Conservation (phyloP, 2,329 filamentous ascomycete genomes). For the Pseudocercospora fuligena region DNA sequence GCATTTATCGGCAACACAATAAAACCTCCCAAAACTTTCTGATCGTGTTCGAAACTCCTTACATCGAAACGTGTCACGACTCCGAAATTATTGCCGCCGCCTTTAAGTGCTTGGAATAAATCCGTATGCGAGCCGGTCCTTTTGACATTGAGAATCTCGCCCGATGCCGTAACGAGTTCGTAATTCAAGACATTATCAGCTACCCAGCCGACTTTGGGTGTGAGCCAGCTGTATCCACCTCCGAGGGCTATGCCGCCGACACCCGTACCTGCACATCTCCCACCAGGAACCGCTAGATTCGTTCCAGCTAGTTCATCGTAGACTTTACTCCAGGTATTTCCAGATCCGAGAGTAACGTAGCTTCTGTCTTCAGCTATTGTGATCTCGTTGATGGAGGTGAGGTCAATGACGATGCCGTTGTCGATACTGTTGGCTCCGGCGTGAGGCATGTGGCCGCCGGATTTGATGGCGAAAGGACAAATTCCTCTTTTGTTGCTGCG, state of each 20-base stretch:
- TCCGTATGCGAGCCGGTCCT: constrained; percentile 20
- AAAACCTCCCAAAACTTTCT: constrained; percentile 11
- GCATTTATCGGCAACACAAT: constrained; percentile 7
- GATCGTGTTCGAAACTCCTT: constrained; percentile 1
- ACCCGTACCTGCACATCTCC: constrained; percentile 36
- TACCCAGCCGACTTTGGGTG: constrained; percentile 53
- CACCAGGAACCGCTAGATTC: constrained; percentile 11
- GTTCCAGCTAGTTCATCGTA: constrained; percentile 44
- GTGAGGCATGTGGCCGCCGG: constrained; percentile 18
- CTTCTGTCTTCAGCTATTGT: constrained; percentile 26
- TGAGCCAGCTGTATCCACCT: constrained; percentile 56
- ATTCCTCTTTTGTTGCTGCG: not conserved
- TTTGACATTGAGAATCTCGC: constrained; percentile 25
- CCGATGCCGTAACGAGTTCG: constrained; percentile 31
- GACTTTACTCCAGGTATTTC: constrained; percentile 51
- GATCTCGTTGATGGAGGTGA: constrained; percentile 28
- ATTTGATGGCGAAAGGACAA: constrained; percentile 22
- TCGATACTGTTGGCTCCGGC: constrained; percentile 26
- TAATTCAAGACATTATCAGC: constrained; percentile 42
- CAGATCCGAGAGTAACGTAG: constrained; percentile 47
- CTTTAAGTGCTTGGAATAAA: constrained; percentile 35
- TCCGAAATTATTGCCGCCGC: constrained; percentile 29
- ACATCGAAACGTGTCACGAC: constrained; percentile 32
- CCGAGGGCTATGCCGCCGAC: constrained; percentile 54
- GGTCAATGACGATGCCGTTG: constrained; percentile 33